Base-by-base conservation (phyloP, 2,329 filamentous ascomycete genomes). In the Arthrobotrys megalospora region DNA sequence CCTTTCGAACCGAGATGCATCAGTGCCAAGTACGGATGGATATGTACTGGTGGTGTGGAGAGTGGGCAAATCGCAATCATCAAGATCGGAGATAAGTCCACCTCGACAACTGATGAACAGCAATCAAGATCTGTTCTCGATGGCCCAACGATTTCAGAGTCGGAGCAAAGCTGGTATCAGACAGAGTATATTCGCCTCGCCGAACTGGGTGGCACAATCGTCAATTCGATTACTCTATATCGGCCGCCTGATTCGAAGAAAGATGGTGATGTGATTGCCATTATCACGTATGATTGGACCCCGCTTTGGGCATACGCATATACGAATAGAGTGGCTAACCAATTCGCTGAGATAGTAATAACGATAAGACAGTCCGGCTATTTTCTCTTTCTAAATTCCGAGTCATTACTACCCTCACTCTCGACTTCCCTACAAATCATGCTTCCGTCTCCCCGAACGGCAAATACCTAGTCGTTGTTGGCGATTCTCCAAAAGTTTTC, bases 381-480 rank as follows among this genome's bases (percentile, higher is more conserved):
- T 93, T 96, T 83, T 92, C 91, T 60, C 86, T 98, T 19, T 87
- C 89, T 32, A 89, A 91, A 65, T 89, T 90, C 12, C 87, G 92
- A 76, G 87, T 91, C 41, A 85, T 96, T 21, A 90, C 92, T 68
- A 88, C 90, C 50, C 86, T 97, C 66, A 87, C 89, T 3, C 91
- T 97, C 80, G 91, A 92, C 4, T 92, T 95, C 83, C 92, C 91
- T 80, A 95, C 98, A 86, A 99, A 99, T 82, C 93, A 96, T 82
- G 93, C 94, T 38, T 90, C 94, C n/a, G 91, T 99, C 65, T 97
- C 95, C 6, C 96, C 95, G 0, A 92, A 97, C 83, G 95, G 94
- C 0, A 89, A 88, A 19, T 85, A 95, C 10, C 87, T 98, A 19
- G 88, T 94, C 5, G 93, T 94, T 1, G 92, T 98, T 50, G 92